Conservation (phyloP, 2,329 filamentous ascomycete genomes). For the Coniochaeta ligniaria region DNA sequence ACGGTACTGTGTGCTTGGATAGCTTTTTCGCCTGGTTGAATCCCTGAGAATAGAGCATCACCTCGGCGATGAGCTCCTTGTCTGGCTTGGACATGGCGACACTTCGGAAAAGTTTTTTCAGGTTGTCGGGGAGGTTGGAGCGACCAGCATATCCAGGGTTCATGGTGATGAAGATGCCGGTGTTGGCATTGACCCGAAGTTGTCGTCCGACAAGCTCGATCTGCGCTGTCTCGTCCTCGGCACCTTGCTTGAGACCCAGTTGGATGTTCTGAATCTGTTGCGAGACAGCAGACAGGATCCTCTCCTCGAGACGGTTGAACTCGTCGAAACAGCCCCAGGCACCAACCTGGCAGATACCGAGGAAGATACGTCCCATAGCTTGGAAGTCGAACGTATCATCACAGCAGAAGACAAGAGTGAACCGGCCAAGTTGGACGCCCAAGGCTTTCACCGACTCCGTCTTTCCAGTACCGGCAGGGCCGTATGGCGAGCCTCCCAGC, state of each 20-base stretch:
- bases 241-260: slow-evolving; percentile 81
- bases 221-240: slow-evolving; percentile 73
- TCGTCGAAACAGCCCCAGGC: slow-evolving; percentile 99
- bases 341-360: slow-evolving; percentile 97
- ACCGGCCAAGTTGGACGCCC: slow-evolving; percentile 90
- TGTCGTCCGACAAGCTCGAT: slow-evolving; percentile 94
- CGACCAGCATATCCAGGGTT: slow-evolving; percentile 98
- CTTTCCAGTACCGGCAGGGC: slow-evolving; percentile 95
- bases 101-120: slow-evolving; percentile 99
- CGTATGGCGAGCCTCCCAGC: slow-evolving; percentile 93
- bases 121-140: slow-evolving; percentile 94
- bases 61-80: slow-evolving; percentile 98
- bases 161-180: slow-evolving; percentile 99
- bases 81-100: slow-evolving; percentile 99
- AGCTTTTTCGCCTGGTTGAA: slow-evolving; percentile 94
- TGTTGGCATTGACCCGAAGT: slow-evolving; percentile 82
- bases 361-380: slow-evolving; percentile 98
- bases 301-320: slow-evolving; percentile 97
- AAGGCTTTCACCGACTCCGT: slow-evolving; percentile 98
- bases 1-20: slow-evolving; percentile 93
- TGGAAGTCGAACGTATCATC: slow-evolving; percentile 99
- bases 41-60: slow-evolving; percentile 99
- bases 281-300: slow-evolving; percentile 94
- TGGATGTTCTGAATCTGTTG: slow-evolving; percentile 99
- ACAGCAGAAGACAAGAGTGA: slow-evolving; percentile 98